Evolutionary conservation across 2,329 filamentous ascomycete species (phyloP), one percentile per base, ranked within the genome.

Genomic region (Chalaropsis ovoidea): DNA sequence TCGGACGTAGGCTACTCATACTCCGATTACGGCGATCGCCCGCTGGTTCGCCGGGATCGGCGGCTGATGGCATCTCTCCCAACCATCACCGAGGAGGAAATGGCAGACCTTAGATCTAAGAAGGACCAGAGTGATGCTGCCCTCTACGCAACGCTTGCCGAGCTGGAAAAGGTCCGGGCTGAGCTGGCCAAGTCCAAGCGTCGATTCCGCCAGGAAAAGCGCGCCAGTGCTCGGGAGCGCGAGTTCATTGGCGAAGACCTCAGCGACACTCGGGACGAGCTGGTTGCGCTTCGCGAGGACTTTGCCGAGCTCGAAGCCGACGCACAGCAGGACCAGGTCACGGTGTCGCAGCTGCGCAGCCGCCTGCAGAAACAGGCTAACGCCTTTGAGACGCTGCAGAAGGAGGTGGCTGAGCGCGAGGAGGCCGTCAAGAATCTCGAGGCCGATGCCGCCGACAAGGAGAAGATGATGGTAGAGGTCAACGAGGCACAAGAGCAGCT

Each of bases 391-490:
- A 69, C 88, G 89, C 78, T 95, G 95, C 64, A 90, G 79, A 72
- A 91, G 80, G 8, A 90, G 93, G 72, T 99, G 97, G 0, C 94
- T 93, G 0, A 94, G 94, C 63, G 99, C 93, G 72, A 93, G 97
- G 7, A 92, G 91, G 4, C 65, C 45, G 49, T 67, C 47, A 65
- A 67, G 58, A 45, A 39, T 22, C 62, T 67, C 6, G 65, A 67
- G 22, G 19, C 61, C 15, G 65, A 65, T 45, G 62, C 62, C 41
- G 56, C 56, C 8, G 65, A 67, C 2, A 67, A 67, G 43, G 65
- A 67, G 17, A 58, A 52, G 41, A 47, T 67, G 45, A 49, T 67
- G 56, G 56, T 22, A 19, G 56, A 65, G 22, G 35, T 67, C 17
- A 42, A 45, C 3, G 62, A 61, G 4, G 54, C 65, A 7, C 31